Percentiles rank a stretch among this genome's conserved stretches.
Evolutionary conservation across 1,139 yeast genomes (phyloP).

Genomic region (Scheffersomyces cryptocercus): DNA sequence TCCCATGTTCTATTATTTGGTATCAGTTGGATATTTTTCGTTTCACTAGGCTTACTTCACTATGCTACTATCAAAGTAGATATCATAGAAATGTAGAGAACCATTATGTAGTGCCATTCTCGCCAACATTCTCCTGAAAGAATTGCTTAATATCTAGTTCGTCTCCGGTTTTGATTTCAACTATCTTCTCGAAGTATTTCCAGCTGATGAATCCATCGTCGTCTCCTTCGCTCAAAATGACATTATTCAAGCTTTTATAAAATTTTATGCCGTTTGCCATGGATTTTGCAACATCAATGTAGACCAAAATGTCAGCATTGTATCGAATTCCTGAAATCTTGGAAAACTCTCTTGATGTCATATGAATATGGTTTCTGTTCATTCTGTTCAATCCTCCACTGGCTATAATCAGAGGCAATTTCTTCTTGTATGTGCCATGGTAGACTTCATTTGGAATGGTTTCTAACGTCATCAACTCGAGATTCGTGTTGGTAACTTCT

Average conservation of each 20-base stretch:
- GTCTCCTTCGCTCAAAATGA: slow-evolving; percentile 68
- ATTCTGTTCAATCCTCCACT: slow-evolving; percentile 64
- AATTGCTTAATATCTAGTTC: slow-evolving; percentile 9
- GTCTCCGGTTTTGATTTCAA: slow-evolving; percentile 19
- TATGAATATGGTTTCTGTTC: slow-evolving; percentile 84
- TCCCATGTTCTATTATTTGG: not conserved
- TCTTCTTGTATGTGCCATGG: slow-evolving; percentile 76
- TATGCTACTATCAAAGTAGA: not conserved
- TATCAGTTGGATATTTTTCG: not conserved
- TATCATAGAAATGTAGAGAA: too few species aligned
- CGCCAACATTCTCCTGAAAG: not conserved
- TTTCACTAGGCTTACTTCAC: not conserved
- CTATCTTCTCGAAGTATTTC: slow-evolving; percentile 43
- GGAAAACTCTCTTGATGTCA: slow-evolving; percentile 39
- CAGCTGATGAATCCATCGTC: slow-evolving; percentile 50
- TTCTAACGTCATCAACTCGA: slow-evolving; percentile 33
- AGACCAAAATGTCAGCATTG: slow-evolving; percentile 62
- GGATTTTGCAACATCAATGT: slow-evolving; percentile 54
- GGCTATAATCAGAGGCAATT: slow-evolving; percentile 48
- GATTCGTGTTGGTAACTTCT: slow-evolving; percentile 42
- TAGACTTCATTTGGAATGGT: slow-evolving; percentile 43
- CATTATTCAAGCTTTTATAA: slow-evolving; percentile 70
- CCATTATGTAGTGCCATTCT: not conserved
- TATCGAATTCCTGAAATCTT: slow-evolving; percentile 71
- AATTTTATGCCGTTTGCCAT: slow-evolving; percentile 52